Base-by-base conservation (phyloP, 345 rosid genomes). In the Lepidium didymum region DNA sequence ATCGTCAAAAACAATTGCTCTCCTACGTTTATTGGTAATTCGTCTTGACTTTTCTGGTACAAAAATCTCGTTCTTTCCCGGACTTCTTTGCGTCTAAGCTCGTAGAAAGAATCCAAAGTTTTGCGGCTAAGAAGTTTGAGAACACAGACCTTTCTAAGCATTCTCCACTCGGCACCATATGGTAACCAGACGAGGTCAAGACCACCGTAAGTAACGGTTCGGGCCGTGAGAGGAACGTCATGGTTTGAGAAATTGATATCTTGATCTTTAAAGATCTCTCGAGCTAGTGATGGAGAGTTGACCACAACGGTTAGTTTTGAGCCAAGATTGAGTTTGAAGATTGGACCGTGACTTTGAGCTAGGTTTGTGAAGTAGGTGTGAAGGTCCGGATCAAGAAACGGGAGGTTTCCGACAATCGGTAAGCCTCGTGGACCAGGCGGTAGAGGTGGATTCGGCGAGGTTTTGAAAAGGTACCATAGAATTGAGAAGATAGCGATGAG, bases 361-460 rank as follows among this genome's bases (percentile, higher is more conserved):
- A 83, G 60, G 16, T 13, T 44, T 46, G 77, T 49, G 62, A 85
- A 76, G 63, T 81, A 76, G 15, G 53, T 70, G 73, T 81, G 85
- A 56, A 85, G 79, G 31, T 83, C 46, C 6, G 82, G 79, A 8
- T 70, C 79, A 36, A 85, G 75, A 75, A 74, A 83, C 1, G 80
- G 84, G 11, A 85, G 76, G 82, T 70, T 73, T 11, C 87, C 87
- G 52, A 85, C 65, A 0, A 85, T 3, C 0, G 87, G 87, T 25
- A 85, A 46, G 27, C 90, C 84, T 4, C 14, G 45, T 0, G 87
- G 87, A 33, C 90, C 87, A 0, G 87, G 87, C 0, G 85, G 85
- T 6, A 74, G 63, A 53, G 56, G 63, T 1, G 62, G 75, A 11
- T 34, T 31, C 9, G 67, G 42, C 1, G 38, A 16, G 44, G 60